Evolutionary conservation across 768 basidiomycete genomes (phyloP).

Genomic region (Terana coerulea): DNA sequence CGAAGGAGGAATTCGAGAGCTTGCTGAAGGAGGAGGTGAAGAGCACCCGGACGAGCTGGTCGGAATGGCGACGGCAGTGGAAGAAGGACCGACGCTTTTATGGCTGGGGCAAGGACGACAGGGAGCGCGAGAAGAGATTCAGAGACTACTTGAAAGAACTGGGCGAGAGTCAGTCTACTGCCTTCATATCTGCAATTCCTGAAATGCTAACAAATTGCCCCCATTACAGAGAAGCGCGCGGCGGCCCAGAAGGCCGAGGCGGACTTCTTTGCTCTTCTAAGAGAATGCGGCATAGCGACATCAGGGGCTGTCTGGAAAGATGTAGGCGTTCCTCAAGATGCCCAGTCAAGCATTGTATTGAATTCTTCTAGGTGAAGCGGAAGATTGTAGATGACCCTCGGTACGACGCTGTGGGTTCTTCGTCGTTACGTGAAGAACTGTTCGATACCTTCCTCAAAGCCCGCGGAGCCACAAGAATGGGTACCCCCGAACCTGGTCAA

Average conservation of each 20-base stretch:
- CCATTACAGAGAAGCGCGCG: slow-evolving; percentile 60
- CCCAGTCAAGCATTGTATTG: not conserved
- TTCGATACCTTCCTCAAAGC: slow-evolving; percentile 77
- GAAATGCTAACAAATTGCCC: too few relatives aligned
- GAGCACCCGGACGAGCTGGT: slow-evolving; percentile 88
- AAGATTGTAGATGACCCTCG: slow-evolving; percentile 71
- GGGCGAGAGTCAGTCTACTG: slow-evolving; percentile 72
- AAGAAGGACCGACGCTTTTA: slow-evolving; percentile 94
- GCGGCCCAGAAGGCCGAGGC: slow-evolving; percentile 83
- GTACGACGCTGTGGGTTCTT: slow-evolving; percentile 93
- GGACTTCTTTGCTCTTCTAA: slow-evolving; percentile 78
- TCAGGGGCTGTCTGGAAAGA: slow-evolving; percentile 75
- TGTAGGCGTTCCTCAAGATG: slow-evolving; percentile 8
- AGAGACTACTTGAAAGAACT: slow-evolving; percentile 79
- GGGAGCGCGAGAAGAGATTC: slow-evolving; percentile 90
- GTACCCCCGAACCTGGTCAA: slow-evolving; percentile 5
- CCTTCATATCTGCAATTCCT: not conserved
- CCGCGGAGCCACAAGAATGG: slow-evolving; percentile 25
- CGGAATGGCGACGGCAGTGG: slow-evolving; percentile 84
- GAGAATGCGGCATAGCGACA: slow-evolving; percentile 51
- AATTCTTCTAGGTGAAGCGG: slow-evolving; percentile 58
- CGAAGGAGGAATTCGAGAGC: slow-evolving; percentile 75
- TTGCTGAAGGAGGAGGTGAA: slow-evolving; percentile 78
- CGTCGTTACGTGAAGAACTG: slow-evolving; percentile 88
- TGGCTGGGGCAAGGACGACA: slow-evolving; percentile 89